Percentiles rank a stretch among this genome's conserved stretches.
These are phyloP conservation scores for Monosiga brevicollis DNA, from an alignment of 78 protist species.

Conservation along the genomic window DNA sequence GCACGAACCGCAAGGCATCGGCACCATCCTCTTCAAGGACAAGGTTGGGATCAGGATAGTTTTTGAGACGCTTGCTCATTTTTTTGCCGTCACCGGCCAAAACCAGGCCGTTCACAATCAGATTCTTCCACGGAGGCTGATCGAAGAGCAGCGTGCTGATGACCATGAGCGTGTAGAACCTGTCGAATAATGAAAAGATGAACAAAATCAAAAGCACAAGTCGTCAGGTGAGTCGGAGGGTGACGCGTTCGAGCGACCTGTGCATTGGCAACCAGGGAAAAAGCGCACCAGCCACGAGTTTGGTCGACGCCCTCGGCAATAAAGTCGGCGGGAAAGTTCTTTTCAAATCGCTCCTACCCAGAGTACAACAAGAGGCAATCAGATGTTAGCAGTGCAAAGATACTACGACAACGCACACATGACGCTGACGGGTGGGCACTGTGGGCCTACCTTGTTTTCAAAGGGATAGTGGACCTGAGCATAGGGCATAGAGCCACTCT, in stretches of 20 bases:
- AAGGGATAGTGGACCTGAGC: slow-evolving; percentile 99
- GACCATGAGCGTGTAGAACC: slow-evolving; percentile 99
- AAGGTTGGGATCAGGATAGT: slow-evolving; percentile 90
- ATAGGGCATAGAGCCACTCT: slow-evolving; percentile 98
- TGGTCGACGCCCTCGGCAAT: slow-evolving; percentile 97
- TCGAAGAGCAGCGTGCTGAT: slow-evolving; percentile 93
- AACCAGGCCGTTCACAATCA: slow-evolving; percentile 92
- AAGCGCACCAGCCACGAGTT: slow-evolving; percentile 56
- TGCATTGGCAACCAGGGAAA: no score
- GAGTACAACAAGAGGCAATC: not conserved
- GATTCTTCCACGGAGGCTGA: slow-evolving; percentile 92
- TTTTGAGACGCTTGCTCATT: slow-evolving; percentile 95
- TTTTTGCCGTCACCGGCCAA: slow-evolving; percentile 73
- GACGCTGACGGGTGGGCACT: no score
- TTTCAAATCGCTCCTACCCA: slow-evolving; percentile 64
- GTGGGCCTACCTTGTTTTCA: slow-evolving; percentile 69
- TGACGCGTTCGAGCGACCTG: no score
- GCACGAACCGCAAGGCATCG: slow-evolving; percentile 84
- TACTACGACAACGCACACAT: not conserved
- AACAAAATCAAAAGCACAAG: not conserved
- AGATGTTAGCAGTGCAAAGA: not conserved
- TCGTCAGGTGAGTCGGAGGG: not conserved
- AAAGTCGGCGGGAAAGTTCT: slow-evolving; percentile 98
- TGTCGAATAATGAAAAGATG: slow-evolving; percentile 51
- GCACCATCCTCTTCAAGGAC: slow-evolving; percentile 91